These are phyloP conservation scores for Corylus heterophylla DNA, from an alignment of 306 rosid genomes.

Conservation along the genomic window DNA sequence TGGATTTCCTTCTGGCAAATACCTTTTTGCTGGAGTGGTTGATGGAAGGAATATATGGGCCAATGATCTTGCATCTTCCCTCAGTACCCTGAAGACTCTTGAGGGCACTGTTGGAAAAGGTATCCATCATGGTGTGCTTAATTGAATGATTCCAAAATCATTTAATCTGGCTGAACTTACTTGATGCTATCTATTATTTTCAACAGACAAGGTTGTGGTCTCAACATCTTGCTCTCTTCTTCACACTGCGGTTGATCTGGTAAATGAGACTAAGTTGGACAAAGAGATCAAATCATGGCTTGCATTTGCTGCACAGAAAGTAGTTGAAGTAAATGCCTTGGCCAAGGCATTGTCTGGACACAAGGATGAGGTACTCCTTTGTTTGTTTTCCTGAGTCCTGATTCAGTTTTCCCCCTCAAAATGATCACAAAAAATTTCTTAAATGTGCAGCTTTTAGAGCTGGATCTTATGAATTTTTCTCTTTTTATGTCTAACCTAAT, in stretches of 20 bases:
- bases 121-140: slow-evolving; percentile 22
- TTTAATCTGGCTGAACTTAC: slow-evolving; percentile 22
- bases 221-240: slow-evolving; percentile 91
- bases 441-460: neutral
- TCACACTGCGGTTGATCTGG: slow-evolving; percentile 89
- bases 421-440: neutral
- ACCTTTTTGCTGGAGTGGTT: slow-evolving; percentile 83
- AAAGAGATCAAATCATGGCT: slow-evolving; percentile 83
- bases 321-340: slow-evolving; percentile 84
- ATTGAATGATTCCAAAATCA: slow-evolving; percentile 10
- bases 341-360: slow-evolving; percentile 73
- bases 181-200: neutral
- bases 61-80: slow-evolving; percentile 68
- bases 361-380: slow-evolving; percentile 53
- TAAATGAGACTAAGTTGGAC: slow-evolving; percentile 74
- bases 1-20: slow-evolving; percentile 72
- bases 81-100: slow-evolving; percentile 50
- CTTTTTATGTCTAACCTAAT: neutral
- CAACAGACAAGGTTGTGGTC: slow-evolving; percentile 67
- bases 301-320: slow-evolving; percentile 85
- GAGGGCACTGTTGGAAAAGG: slow-evolving; percentile 76
- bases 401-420: neutral
- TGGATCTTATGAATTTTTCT: neutral
- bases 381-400: neutral
- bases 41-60: slow-evolving; percentile 96